These are phyloP conservation scores for Colletotrichum melonis DNA, from an alignment of 2,329 filamentous ascomycete species.

Conservation along the genomic window DNA sequence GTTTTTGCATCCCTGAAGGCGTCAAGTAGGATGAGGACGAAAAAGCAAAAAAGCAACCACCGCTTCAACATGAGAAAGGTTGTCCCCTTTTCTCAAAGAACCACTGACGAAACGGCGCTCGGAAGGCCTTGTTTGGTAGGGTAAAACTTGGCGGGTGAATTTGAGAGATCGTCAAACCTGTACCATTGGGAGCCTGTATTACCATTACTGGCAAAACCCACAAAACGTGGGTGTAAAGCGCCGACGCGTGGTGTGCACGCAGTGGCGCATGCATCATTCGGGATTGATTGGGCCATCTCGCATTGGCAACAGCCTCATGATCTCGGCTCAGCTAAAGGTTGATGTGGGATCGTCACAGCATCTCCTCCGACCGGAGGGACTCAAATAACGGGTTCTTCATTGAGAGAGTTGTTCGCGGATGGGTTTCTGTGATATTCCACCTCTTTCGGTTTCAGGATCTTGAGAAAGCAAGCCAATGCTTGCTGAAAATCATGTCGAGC, in stretches of 20 bases:
- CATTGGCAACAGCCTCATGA: constrained; percentile 28
- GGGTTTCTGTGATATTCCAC: not conserved
- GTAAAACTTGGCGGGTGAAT: not conserved
- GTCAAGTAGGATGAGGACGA: not conserved
- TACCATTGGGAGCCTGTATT: not conserved
- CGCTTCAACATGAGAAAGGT: not conserved
- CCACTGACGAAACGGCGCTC: not conserved
- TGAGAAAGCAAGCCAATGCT: not conserved
- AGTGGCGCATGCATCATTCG: constrained; percentile 4
- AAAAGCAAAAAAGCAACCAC: not conserved
- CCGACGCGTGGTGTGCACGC: not conserved
- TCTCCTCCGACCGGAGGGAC: not conserved
- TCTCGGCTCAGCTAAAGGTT: constrained; percentile 4
- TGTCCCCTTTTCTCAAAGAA: not conserved
- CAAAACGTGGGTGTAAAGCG: not conserved
- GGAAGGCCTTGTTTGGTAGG: not conserved
- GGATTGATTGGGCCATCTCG: constrained; percentile 18
- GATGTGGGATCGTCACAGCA: constrained; percentile 10
- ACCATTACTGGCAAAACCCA: not conserved
- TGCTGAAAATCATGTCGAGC: not conserved
- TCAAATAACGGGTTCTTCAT: not conserved
- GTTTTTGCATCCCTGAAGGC: not conserved
- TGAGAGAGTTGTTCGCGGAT: not conserved
- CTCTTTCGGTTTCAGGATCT: not conserved
- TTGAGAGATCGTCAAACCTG: not conserved